These are phyloP conservation scores for Thymus quinquecostatus DNA, from an alignment of 257 asterid genomes.

Conservation along the genomic window DNA sequence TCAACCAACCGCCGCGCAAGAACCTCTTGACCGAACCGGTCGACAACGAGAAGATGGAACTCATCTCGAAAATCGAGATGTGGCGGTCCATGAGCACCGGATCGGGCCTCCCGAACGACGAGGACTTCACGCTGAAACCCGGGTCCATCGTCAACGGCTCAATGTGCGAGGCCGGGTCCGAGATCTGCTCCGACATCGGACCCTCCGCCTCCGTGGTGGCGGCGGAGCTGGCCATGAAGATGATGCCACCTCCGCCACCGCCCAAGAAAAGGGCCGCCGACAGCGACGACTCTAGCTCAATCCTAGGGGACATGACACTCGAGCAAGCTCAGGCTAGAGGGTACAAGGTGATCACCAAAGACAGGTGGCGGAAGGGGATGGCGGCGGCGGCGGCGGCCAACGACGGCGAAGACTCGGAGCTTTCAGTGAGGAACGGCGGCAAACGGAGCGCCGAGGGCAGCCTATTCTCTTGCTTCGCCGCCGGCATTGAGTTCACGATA, in stretches of 20 bases:
- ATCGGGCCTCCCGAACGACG: conserved; percentile 30
- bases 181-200: conserved; percentile 75
- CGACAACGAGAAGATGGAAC: conserved; percentile 25
- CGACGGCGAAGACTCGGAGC: conserved; percentile 28
- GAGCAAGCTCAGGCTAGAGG: conserved; percentile 44
- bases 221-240: conserved; percentile 54
- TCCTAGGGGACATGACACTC: conserved; percentile 40
- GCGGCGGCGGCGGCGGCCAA: neutral
- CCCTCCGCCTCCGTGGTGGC: conserved; percentile 87
- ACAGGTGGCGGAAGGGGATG: conserved; percentile 8
- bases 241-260: conserved; percentile 16
- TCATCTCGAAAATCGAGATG: conserved; percentile 41
- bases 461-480: conserved; percentile 39
- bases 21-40: conserved; percentile 21
- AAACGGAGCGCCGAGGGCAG: conserved; percentile 36
- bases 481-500: conserved; percentile 42
- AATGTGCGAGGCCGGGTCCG: conserved; percentile 46
- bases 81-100: conserved; percentile 51
- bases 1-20: neutral
- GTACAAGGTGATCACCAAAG: conserved; percentile 11
- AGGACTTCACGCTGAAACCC: conserved; percentile 45
- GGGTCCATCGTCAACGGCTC: conserved; percentile 46
- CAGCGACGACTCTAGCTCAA: conserved; percentile 36
- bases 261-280: neutral
- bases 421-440: neutral